phyloP scores from a whole-genome alignment of 2,329 filamentous ascomycete genomes.

The Hypoxylon sp. region DNA sequence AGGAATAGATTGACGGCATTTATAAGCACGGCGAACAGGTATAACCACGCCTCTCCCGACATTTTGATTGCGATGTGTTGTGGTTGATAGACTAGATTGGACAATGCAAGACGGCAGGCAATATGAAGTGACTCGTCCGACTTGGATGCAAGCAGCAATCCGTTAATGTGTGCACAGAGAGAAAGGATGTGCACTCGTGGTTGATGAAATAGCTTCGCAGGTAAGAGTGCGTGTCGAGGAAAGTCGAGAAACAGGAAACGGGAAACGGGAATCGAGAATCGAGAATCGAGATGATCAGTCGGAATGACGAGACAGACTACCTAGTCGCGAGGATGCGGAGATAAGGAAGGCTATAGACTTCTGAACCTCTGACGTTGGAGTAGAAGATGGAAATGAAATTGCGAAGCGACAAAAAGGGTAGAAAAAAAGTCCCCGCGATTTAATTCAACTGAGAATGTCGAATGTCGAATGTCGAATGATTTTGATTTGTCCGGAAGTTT shows the following conservation, averaged over 20 bases:
- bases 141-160: no score
- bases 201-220: no score
- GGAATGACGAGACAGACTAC: constrained; percentile 7
- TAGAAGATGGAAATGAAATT: neutral
- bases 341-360: constrained; percentile 35
- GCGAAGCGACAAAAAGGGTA: constrained; percentile 2
- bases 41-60: constrained; percentile 99
- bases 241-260: no score
- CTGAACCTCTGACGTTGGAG: neutral
- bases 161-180: no score
- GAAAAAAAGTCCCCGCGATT: constrained; percentile 28
- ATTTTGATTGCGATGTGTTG: constrained; percentile 60
- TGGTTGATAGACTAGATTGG: no score
- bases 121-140: no score
- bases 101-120: no score
- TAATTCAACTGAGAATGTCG: constrained; percentile 19
- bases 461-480: constrained; percentile 29
- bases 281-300: constrained; percentile 10
- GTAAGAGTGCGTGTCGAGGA: constrained; percentile 19
- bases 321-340: constrained; percentile 30
- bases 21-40: constrained; percentile 96
- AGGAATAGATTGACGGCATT: constrained; percentile 99
- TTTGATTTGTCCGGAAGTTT: no score
- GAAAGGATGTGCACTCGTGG: no score
- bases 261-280: no score